phyloP scores from a whole-genome alignment of 2,329 filamentous ascomycete genomes.

The Trichoderma semiorbis region DNA sequence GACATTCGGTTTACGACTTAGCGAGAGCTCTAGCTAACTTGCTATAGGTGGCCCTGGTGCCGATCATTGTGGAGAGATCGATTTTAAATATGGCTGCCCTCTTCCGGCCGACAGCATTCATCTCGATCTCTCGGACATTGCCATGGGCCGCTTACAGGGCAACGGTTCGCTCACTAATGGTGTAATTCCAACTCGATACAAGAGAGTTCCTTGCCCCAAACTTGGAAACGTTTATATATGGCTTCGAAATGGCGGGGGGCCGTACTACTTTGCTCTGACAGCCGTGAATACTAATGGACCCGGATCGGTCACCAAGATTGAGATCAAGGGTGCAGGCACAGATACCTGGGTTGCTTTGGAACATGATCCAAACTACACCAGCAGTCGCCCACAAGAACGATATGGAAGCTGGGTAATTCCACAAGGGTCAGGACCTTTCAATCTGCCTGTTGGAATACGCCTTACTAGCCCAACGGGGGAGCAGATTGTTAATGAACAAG shows the following conservation, averaged over 20 bases:
- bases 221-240: conserved; percentile 6
- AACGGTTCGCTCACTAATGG: conserved; percentile 1
- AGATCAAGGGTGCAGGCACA: not conserved
- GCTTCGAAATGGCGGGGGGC: conserved; percentile 9
- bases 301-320: conserved; percentile 8
- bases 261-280: conserved; percentile 7
- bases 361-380: conserved; percentile 14
- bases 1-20: not conserved
- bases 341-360: not conserved
- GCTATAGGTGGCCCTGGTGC: conserved; percentile 2
- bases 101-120: conserved; percentile 8
- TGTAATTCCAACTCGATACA: conserved; percentile 10
- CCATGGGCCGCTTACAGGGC: conserved; percentile 12
- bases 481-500: conserved; percentile 11
- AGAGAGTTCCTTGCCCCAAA: conserved; percentile 5
- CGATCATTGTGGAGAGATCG: conserved; percentile 8
- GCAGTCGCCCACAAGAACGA: conserved; percentile 7
- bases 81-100: conserved; percentile 11
- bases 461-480: conserved; percentile 6
- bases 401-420: conserved; percentile 10
- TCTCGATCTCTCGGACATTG: conserved; percentile 10
- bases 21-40: not conserved
- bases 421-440: conserved; percentile 4
- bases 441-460: not conserved
- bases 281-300: conserved; percentile 5